phyloP scores from a whole-genome alignment of 1,284 basidiomycete genomes.

The Golubevia pallescens region DNA sequence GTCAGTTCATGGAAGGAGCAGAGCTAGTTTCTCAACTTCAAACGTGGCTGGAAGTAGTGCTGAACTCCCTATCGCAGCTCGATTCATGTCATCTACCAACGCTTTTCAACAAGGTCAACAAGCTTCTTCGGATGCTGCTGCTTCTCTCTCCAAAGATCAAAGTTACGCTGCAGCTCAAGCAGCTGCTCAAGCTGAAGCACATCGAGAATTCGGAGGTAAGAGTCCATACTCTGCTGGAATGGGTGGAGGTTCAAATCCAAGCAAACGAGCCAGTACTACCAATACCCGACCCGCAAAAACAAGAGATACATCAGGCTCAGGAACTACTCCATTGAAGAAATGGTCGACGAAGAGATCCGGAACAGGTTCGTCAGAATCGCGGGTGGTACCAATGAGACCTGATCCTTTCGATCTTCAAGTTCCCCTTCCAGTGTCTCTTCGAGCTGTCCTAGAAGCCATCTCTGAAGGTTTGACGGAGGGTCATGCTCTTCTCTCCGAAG shows the following conservation, averaged over 20 bases:
- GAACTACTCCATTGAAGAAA: too few species aligned
- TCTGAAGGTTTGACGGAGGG: slow-evolving; percentile 38
- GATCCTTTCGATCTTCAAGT: slow-evolving; percentile 28
- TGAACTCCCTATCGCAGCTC: slow-evolving; percentile 42
- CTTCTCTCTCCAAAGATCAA: too few species aligned
- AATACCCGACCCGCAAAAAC: too few species aligned
- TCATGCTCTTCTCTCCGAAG: slow-evolving; percentile 36
- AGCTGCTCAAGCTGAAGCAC: slow-evolving; percentile 7
- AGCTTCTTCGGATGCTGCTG: too few species aligned
- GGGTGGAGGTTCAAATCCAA: too few species aligned
- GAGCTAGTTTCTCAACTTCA: not conserved
- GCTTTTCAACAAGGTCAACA: too few species aligned
- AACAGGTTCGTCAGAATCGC: too few species aligned
- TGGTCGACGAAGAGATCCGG: not conserved
- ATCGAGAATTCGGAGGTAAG: slow-evolving; percentile 14
- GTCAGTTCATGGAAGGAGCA: not conserved
- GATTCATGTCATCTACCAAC: slow-evolving; percentile 27
- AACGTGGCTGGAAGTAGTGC: slow-evolving; percentile 5
- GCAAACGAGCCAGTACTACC: too few species aligned
- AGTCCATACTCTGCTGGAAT: slow-evolving; percentile 17
- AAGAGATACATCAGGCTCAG: too few species aligned
- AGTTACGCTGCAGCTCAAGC: not conserved
- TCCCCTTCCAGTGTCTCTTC: slow-evolving; percentile 35
- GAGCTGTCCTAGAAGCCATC: slow-evolving; percentile 34
- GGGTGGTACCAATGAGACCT: too few species aligned